Percentiles rank a stretch among this genome's conserved stretches.
Conservation (phyloP, 768 basidiomycete species). For the Fistulinella prunicolor region DNA sequence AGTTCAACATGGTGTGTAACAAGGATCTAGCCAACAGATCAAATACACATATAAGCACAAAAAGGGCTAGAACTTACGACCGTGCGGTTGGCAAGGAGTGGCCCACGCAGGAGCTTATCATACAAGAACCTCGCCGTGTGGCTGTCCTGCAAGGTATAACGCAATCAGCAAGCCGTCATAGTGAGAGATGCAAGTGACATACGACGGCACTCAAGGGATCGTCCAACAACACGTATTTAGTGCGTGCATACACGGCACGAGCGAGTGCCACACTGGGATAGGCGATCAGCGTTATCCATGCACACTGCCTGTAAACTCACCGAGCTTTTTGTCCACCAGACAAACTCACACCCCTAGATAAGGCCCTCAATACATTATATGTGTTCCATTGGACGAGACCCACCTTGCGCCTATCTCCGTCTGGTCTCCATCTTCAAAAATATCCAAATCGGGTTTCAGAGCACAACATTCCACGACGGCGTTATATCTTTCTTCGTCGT, state of each 20-base stretch:
- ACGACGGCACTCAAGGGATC: constrained; percentile 83
- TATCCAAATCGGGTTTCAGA: constrained; percentile 71
- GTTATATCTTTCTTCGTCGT: constrained; percentile 69
- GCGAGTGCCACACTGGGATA: constrained; percentile 70
- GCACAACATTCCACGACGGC: constrained; percentile 84
- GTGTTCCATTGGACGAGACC: neutral
- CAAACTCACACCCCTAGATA: constrained; percentile 60
- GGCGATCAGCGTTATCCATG: constrained; percentile 1
- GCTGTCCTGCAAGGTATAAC: constrained; percentile 47
- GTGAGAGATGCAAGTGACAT: constrained; percentile 26
- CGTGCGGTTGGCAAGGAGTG: constrained; percentile 63
- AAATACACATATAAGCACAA: neutral
- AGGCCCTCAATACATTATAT: neutral
- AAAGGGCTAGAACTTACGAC: constrained; percentile 42
- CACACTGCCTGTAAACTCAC: constrained; percentile 34
- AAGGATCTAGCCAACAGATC: constrained; percentile 41
- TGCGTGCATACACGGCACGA: constrained; percentile 74
- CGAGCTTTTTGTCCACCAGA: constrained; percentile 83
- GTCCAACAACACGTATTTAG: constrained; percentile 70
- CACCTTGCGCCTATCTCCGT: constrained; percentile 80
- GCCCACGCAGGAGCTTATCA: constrained; percentile 63
- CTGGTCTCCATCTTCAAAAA: constrained; percentile 82
- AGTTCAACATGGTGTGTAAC: constrained; percentile 87
- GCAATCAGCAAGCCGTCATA: neutral
- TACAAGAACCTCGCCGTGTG: constrained; percentile 63